phyloP scores from a whole-genome alignment of 352 stramenopile genomes.

The Pythium sp. region DNA sequence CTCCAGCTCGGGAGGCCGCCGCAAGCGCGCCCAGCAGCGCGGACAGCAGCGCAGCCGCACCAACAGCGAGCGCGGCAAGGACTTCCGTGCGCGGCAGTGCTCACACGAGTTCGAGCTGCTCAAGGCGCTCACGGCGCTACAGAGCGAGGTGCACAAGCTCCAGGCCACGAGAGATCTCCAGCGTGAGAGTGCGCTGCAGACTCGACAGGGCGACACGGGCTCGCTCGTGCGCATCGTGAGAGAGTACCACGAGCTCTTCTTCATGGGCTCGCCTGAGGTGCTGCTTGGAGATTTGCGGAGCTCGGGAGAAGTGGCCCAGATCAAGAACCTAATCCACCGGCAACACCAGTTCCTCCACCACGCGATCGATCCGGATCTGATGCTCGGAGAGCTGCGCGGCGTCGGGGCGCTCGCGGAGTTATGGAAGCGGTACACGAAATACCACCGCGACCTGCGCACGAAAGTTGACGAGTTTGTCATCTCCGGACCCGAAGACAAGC shows the following conservation, averaged over 20 bases:
- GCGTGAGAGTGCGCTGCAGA: constrained; percentile 1
- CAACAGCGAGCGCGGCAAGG: constrained; percentile 13
- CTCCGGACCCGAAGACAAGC: neutral
- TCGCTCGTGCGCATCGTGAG: constrained; percentile 2
- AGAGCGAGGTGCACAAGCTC: constrained; percentile 9
- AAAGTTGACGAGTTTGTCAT: neutral
- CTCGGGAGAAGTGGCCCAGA: neutral
- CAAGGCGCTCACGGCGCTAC: neutral
- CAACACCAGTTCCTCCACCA: neutral
- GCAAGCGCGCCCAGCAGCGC: neutral
- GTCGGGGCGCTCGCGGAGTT: neutral
- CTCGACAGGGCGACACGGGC: neutral
- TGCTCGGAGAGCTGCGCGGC: neutral
- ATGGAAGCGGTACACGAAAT: constrained; percentile 9
- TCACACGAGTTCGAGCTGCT: constrained; percentile 3
- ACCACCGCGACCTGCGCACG: neutral
- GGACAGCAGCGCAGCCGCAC: constrained; percentile 1
- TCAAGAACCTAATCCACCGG: neutral
- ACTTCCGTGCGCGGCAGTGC: constrained; percentile 2
- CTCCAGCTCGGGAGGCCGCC: neutral
- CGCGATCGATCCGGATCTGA: constrained; percentile 1
- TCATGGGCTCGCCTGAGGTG: neutral
- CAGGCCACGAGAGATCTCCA: neutral
- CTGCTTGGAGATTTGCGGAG: neutral
- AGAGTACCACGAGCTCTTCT: constrained; percentile 8